Base-by-base conservation (phyloP, 306 rosid genomes). In the Citrullus colocynthis region DNA sequence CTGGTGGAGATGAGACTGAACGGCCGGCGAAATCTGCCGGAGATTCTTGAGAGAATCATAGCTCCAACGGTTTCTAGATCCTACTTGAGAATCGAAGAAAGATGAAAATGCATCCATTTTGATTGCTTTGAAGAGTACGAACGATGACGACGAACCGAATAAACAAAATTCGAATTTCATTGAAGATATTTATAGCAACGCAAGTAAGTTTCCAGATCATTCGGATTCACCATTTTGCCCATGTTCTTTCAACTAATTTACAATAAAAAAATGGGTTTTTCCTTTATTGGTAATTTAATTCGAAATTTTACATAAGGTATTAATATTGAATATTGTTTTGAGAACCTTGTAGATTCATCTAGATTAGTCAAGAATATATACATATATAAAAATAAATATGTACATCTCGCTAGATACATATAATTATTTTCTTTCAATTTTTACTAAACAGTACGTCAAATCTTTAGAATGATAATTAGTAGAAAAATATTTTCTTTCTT, bases 41-140 rank as follows among this genome's bases (percentile, higher is more conserved):
- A 89, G 80, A 44, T 91, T 91, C 86, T 92, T 90, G 70, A 91
- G 95, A 30, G 98, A 81, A 48, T 91, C 93, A 58, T 83, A 87
- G 75, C 80, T 85, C 96, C 97, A 90, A 54, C 87, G 90, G 74
- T 28, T 88, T 73, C 86, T 67, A 0, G 91, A 70, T 24, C 88
- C 74, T 16, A 87, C 49, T 66, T 88, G 92, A 30, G 94, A 85
- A 71, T 81, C 88, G 80, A 89, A 91, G 86, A 88, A 92, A 5
- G 97, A 90, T 2, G 86, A 42, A 86, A 91, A 90, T 0, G 91
- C 78, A 8, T 91, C 95, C 98, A 94, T 67, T 59, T 6, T 3
- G 70, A 34, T 91, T 5, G 80, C 18, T 21, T 76, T 9, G n/a
- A 71, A 3, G 16, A 67, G 20, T 7, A 18, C 15, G 7, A 37